Conservation (phyloP, 257 asterid species). For the Solanum etuberosum region DNA sequence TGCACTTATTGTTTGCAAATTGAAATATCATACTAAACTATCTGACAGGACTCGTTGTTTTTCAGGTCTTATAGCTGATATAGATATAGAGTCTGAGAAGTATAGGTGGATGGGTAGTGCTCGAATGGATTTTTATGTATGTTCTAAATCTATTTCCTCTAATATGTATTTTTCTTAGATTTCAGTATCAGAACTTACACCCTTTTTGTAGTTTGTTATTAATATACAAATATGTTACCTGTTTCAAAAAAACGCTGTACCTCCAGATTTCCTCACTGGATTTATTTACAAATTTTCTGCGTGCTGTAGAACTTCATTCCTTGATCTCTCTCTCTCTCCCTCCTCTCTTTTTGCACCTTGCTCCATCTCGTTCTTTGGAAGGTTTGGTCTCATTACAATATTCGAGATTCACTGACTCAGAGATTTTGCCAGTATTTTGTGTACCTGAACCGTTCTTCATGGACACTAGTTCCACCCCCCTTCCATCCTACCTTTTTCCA, state of each 20-base stretch:
- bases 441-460: not conserved
- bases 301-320: not conserved
- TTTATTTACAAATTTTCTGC: not conserved
- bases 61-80: slow-evolving; percentile 92
- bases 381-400: not conserved
- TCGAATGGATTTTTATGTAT: slow-evolving; percentile 87
- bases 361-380: not conserved
- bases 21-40: not conserved
- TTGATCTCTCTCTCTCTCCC: not conserved
- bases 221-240: not conserved
- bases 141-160: slow-evolving; percentile 12
- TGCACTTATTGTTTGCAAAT: not conserved
- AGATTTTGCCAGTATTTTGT: not conserved
- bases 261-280: not conserved
- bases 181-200: not conserved
- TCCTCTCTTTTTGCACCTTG: not conserved
- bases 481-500: not conserved
- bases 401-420: not conserved
- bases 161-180: not conserved
- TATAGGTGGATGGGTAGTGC: slow-evolving; percentile 99
- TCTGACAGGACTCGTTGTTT: not conserved
- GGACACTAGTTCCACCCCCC: not conserved
- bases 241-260: not conserved
- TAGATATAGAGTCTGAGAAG: slow-evolving; percentile 94
- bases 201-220: not conserved